Evolutionary conservation across 208 protist genomes (phyloP).

Genomic region (Leishmania lainsoni): DNA sequence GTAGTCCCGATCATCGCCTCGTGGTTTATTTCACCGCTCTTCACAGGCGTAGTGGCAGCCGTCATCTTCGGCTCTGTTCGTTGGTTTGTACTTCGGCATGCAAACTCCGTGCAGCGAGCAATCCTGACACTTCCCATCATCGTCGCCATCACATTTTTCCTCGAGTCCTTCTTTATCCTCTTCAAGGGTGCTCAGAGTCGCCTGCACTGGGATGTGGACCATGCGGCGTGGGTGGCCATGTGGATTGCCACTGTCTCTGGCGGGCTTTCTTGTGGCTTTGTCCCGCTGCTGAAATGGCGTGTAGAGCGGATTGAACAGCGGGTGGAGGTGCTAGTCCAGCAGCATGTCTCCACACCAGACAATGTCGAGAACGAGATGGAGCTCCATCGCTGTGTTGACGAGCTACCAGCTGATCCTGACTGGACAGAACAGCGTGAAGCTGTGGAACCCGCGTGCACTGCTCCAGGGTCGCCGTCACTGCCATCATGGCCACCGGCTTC

Average conservation of each 20-base stretch:
- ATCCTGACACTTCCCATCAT: slow-evolving; percentile 67
- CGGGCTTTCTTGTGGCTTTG: slow-evolving; percentile 46
- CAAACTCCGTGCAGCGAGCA: slow-evolving; percentile 56
- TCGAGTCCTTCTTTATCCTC: slow-evolving; percentile 82
- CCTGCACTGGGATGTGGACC: slow-evolving; percentile 54
- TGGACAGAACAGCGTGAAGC: background rate
- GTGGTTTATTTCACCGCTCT: slow-evolving; percentile 82
- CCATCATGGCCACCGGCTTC: background rate
- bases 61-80: slow-evolving; percentile 60
- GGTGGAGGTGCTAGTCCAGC: slow-evolving; percentile 30
- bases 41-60: slow-evolving; percentile 63
- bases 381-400: slow-evolving; percentile 11
- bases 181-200: slow-evolving; percentile 69
- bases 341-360: slow-evolving; percentile 12
- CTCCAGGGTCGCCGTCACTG: background rate
- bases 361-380: slow-evolving; percentile 25
- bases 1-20: slow-evolving; percentile 75
- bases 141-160: slow-evolving; percentile 71
- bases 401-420: background rate
- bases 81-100: slow-evolving; percentile 53
- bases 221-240: slow-evolving; percentile 61
- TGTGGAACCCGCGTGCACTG: background rate
- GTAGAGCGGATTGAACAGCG: slow-evolving; percentile 35
- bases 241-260: slow-evolving; percentile 51
- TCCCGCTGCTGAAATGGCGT: slow-evolving; percentile 60